Evolutionary conservation across 148 eudicot species (phyloP).

Genomic region (Rhododendron simsii): DNA sequence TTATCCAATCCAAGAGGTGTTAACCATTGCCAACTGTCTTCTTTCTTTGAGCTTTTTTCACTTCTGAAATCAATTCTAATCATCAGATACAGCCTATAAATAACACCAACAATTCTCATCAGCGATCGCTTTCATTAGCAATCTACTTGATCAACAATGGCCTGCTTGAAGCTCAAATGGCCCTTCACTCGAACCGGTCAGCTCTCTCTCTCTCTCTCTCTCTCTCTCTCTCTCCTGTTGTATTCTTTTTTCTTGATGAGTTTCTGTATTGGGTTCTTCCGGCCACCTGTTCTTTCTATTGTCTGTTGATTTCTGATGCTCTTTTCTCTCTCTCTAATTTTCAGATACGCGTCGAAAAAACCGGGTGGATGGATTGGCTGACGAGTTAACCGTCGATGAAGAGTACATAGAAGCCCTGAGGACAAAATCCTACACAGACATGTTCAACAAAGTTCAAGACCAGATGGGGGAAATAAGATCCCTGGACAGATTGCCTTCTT

Average conservation of each 20-base stretch:
- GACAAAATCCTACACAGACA: slow-evolving; percentile 40
- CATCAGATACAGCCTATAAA: not conserved
- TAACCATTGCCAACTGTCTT: not conserved
- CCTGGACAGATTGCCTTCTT: slow-evolving; percentile 17
- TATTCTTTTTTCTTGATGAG: not conserved
- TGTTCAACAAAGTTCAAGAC: slow-evolving; percentile 24
- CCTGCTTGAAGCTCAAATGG: slow-evolving; percentile 15
- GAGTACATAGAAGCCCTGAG: slow-evolving; percentile 35
- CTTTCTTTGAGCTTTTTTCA: not conserved
- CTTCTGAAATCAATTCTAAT: not conserved
- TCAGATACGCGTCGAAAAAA: slow-evolving; percentile 18
- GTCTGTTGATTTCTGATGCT: not conserved
- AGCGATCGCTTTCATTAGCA: not conserved
- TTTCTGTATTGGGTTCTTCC: not conserved
- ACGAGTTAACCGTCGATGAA: slow-evolving; percentile 26
- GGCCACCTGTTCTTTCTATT: not conserved
- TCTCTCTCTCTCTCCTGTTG: not conserved
- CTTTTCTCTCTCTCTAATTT: not conserved
- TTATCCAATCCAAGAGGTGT: not conserved
- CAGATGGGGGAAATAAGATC: slow-evolving; percentile 15
- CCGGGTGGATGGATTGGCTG: not conserved
- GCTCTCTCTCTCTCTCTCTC: not conserved
- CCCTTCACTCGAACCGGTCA: slow-evolving; percentile 10
- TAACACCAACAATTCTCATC: not conserved
- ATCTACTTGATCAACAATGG: slow-evolving; percentile 12